Evolutionary conservation across 2,329 filamentous ascomycete species (phyloP).

Genomic region (Ustulina deusta): DNA sequence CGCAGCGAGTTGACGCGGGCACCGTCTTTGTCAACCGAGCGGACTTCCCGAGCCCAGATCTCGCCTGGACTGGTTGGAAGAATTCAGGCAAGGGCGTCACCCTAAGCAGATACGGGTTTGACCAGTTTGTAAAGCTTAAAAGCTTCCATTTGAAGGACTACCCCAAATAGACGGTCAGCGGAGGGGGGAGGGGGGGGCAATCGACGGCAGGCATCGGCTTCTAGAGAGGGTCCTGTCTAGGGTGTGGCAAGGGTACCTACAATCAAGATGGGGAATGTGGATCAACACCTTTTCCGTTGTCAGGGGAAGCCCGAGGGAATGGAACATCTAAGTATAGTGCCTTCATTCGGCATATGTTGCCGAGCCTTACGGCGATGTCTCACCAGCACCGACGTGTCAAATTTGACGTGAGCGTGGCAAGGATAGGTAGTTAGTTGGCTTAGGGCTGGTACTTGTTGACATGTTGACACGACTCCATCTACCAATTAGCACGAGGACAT

Average conservation of each 20-base stretch:
- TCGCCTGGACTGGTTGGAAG: conserved; percentile 98
- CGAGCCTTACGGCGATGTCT: conserved; percentile 32
- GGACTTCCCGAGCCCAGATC: conserved; percentile 90
- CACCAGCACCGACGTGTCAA: conserved; percentile 18
- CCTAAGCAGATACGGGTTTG: conserved; percentile 89
- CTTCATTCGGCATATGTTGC: conserved; percentile 32
- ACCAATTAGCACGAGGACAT: conserved; percentile 36
- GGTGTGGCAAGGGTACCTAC: conserved; percentile 15
- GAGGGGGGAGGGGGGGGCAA: not conserved
- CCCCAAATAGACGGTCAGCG: conserved; percentile 63
- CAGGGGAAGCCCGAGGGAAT: conserved; percentile 35
- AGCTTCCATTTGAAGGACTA: conserved; percentile 93
- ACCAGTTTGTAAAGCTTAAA: conserved; percentile 96
- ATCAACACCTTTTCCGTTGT: conserved; percentile 12
- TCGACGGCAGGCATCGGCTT: conserved; percentile 17
- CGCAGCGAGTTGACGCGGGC: conserved; percentile 86
- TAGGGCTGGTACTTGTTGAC: conserved; percentile 37
- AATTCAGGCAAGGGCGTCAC: conserved; percentile 94
- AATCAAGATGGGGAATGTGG: conserved; percentile 28
- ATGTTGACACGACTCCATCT: conserved; percentile 35
- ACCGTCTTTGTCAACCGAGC: conserved; percentile 97
- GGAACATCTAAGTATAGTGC: conserved; percentile 25
- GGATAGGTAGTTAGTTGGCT: conserved; percentile 41
- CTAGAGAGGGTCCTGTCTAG: not conserved
- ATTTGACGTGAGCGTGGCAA: conserved; percentile 40